phyloP scores from a whole-genome alignment of 2,329 filamentous ascomycete species.

The Fusarium albidum region DNA sequence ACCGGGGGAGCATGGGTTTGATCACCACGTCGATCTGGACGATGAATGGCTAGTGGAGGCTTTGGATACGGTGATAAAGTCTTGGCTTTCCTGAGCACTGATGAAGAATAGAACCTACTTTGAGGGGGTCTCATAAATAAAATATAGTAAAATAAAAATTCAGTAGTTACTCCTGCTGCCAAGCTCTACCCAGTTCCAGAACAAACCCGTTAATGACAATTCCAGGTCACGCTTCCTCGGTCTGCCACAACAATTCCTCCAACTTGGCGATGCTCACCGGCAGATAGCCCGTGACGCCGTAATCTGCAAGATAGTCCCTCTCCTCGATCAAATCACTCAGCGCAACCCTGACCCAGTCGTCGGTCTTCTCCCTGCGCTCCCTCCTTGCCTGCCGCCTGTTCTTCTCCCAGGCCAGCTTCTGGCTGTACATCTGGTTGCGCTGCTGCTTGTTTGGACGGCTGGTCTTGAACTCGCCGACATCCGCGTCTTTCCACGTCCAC shows the following conservation, averaged over 20 bases:
- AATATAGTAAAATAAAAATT: too few species aligned
- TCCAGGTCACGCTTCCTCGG: not conserved
- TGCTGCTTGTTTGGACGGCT: not conserved
- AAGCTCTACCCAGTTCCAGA: too few species aligned
- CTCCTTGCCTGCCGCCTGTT: conserved; percentile 2
- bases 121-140: too few species aligned
- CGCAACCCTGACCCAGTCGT: conserved; percentile 1
- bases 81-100: too few species aligned
- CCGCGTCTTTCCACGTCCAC: too few species aligned
- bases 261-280: not conserved
- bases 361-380: conserved; percentile 1
- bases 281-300: not conserved
- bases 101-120: too few species aligned
- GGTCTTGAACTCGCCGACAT: not conserved
- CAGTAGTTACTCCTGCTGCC: too few species aligned
- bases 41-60: too few species aligned
- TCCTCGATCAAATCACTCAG: conserved; percentile 7
- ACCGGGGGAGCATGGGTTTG: too few species aligned
- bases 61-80: too few species aligned
- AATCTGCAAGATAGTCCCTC: conserved; percentile 1
- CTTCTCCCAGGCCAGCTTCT: not conserved
- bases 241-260: not conserved
- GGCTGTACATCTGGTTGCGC: not conserved
- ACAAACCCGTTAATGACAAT: too few species aligned
- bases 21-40: too few species aligned